phyloP scores from a whole-genome alignment of 2,329 filamentous ascomycete species.

The Paracoccidioides lutzii region DNA sequence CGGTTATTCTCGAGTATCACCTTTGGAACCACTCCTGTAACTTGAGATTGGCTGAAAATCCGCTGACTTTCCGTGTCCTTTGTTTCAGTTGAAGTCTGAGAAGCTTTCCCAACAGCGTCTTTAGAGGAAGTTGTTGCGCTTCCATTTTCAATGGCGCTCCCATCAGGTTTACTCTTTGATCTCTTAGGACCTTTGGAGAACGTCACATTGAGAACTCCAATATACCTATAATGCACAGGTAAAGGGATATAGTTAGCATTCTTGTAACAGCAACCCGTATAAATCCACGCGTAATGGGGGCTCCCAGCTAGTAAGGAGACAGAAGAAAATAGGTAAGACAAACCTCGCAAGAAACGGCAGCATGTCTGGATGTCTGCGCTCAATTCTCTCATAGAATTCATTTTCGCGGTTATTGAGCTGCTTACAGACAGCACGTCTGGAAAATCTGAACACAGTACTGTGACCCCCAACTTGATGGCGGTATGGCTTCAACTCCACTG shows the following conservation, averaged over 20 bases:
- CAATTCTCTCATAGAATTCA: constrained; percentile 95
- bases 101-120: background rate
- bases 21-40: constrained; percentile 63
- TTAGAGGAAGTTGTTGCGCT: background rate
- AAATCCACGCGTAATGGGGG: too few species aligned
- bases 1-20: constrained; percentile 90
- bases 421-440: constrained; percentile 88
- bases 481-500: constrained; percentile 92
- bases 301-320: constrained; percentile 4
- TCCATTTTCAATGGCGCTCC: constrained; percentile 6
- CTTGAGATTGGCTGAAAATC: constrained; percentile 62
- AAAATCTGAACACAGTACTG: constrained; percentile 92
- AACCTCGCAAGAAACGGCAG: constrained; percentile 76
- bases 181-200: constrained; percentile 72
- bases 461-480: constrained; percentile 96
- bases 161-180: constrained; percentile 32
- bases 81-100: background rate
- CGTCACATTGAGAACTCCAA: constrained; percentile 90
- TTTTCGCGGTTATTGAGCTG: constrained; percentile 97
- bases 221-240: constrained; percentile 52
- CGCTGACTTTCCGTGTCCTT: constrained; percentile 23
- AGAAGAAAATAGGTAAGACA: constrained; percentile 31
- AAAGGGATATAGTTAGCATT: constrained; percentile 1
- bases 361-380: constrained; percentile 78
- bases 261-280: background rate